phyloP scores from a whole-genome alignment of 1,139 yeast genomes.

The Yamadazyma diddensiae region DNA sequence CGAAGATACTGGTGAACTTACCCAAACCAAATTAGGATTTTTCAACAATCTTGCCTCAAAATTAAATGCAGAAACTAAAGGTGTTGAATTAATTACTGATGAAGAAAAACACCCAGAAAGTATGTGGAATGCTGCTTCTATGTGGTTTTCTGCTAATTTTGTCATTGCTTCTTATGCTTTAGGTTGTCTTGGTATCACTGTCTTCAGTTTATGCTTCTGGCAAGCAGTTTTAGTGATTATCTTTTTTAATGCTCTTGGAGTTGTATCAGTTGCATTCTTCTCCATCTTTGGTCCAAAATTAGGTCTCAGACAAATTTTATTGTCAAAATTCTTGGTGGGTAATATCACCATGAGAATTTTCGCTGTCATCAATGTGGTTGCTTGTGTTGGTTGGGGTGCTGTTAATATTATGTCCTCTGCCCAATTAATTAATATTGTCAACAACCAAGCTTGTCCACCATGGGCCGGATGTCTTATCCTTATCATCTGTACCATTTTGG shows the following conservation, averaged over 20 bases:
- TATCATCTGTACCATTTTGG: slow-evolving; percentile 63
- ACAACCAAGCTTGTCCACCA: slow-evolving; percentile 69
- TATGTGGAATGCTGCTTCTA: slow-evolving; percentile 68
- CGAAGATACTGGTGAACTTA: slow-evolving; percentile 17
- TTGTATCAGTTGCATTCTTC: slow-evolving; percentile 75
- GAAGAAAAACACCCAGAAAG: slow-evolving; percentile 63
- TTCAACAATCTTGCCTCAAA: slow-evolving; percentile 29
- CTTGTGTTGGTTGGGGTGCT: slow-evolving; percentile 96
- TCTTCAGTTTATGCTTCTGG: slow-evolving; percentile 61
- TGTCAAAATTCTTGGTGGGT: slow-evolving; percentile 79
- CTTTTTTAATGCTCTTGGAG: slow-evolving; percentile 73
- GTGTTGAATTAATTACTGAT: slow-evolving; percentile 66
- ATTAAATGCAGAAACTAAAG: slow-evolving; percentile 60
- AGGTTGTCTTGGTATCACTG: slow-evolving; percentile 73
- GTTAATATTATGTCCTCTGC: slow-evolving; percentile 90
- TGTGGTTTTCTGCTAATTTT: slow-evolving; percentile 93
- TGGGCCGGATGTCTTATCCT: slow-evolving; percentile 89
- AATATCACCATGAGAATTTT: slow-evolving; percentile 72
- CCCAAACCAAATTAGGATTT: slow-evolving; percentile 17
- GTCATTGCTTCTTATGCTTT: slow-evolving; percentile 81
- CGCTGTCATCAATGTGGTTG: slow-evolving; percentile 72
- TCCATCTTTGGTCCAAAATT: slow-evolving; percentile 80
- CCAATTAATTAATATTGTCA: slow-evolving; percentile 75
- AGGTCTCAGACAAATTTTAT: slow-evolving; percentile 85
- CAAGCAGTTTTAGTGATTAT: slow-evolving; percentile 60